Base-by-base conservation (phyloP, 2,329 filamentous ascomycete species). In the Colletotrichum simmondsii region DNA sequence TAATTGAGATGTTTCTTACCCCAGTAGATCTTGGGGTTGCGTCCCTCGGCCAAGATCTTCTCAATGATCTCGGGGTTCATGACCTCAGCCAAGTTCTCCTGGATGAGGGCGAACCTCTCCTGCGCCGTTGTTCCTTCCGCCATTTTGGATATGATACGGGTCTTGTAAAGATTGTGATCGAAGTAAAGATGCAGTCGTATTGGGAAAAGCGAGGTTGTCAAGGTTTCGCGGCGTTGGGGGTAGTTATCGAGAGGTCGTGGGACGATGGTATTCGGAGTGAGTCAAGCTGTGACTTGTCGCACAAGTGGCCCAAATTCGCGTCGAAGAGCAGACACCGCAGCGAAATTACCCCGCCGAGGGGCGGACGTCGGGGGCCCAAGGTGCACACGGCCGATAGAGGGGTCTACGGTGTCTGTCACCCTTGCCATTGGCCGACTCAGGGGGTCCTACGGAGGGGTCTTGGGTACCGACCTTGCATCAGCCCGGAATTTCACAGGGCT, bases 1-100 rank as follows among this genome's bases (percentile, higher is more conserved):
- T 22, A 5, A 26, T 61, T 42, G 60, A 26, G 12, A n/a, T 28
- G 42, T 19, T 12, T 24, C 82, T 74, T 80, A 90, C 91, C 94
- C 94, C 94, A 97, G 90, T 97, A 97, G 82, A 97, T 91, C 81
- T 92, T 93, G 64, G 94, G 88, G 66, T 91, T 90, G 59, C 92
- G 89, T 66, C 94, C 92, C 81, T 94, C 88, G 72, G 91, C 91
- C 75, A 93, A 83, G 75, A 96, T 88, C 58, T 91, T 87, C 81
- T 95, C 90, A 80, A 97, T 93, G 75, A 97, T 94, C 80, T 97
- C 94, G 28, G 91, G 91, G 80, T 97, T 95, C 73, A 98, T 89
- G 62, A 94, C 87, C 86, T 98, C 95, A 74, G 92, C 91, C 72
- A 97, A 87, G 82, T 97, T 97, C 81, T 92, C 91, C 74, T 88